A percentile compares a stretch with the other conserved stretches of the same genome.
These are phyloP conservation scores for Aschersonia sp. DNA, from an alignment of 2,329 filamentous ascomycete species.

Conservation along the genomic window DNA sequence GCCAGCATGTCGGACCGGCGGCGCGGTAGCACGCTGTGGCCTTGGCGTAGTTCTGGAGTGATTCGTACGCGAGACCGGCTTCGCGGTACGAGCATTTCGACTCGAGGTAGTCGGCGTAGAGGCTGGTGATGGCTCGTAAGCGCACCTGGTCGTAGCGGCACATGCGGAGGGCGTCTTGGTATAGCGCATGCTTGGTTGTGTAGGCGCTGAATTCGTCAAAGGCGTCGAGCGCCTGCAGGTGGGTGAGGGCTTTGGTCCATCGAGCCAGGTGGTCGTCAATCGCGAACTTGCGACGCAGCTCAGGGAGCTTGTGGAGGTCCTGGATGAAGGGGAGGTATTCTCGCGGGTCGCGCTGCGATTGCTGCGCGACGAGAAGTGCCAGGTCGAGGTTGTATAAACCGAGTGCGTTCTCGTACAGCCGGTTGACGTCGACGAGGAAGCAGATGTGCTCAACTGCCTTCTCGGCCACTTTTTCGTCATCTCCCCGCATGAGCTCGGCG, in stretches of 20 bases:
- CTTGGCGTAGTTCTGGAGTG: conserved; percentile 55
- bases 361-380: conserved; percentile 80
- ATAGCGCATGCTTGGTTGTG: conserved; percentile 64
- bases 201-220: conserved; percentile 73
- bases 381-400: conserved; percentile 87
- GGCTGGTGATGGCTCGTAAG: conserved; percentile 52
- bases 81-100: conserved; percentile 66
- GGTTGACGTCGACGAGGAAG: conserved; percentile 88
- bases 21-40: conserved; percentile 76
- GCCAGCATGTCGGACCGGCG: conserved; percentile 67
- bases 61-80: conserved; percentile 85
- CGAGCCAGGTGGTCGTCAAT: conserved; percentile 83
- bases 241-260: conserved; percentile 59
- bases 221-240: conserved; percentile 57
- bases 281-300: conserved; percentile 58
- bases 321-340: conserved; percentile 95
- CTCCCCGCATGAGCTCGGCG: conserved; percentile 54
- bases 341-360: conserved; percentile 86
- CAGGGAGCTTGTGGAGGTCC: conserved; percentile 60
- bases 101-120: conserved; percentile 70
- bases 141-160: conserved; percentile 69
- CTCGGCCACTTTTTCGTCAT: conserved; percentile 56
- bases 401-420: conserved; percentile 78
- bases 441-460: conserved; percentile 92
- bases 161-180: conserved; percentile 60